phyloP scores from a whole-genome alignment of 306 rosid species.

The Gynostemma pentaphyllum region DNA sequence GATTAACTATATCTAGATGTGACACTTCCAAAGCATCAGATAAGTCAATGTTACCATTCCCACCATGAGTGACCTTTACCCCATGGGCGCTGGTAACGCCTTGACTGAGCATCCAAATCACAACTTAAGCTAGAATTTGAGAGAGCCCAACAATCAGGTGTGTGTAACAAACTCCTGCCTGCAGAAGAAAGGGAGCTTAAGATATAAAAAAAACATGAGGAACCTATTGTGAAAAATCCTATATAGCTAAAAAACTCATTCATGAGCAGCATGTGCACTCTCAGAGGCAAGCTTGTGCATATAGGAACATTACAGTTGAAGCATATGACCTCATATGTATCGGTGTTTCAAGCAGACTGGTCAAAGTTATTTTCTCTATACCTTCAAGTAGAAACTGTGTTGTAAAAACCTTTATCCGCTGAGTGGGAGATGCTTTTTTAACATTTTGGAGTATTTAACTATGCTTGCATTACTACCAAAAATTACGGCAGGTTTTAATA shows the following conservation, averaged over 20 bases:
- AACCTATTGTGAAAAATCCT: neutral
- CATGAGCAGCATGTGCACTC: neutral
- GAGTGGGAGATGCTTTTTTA: neutral
- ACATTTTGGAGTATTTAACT: neutral
- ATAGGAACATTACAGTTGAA: neutral
- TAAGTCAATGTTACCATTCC: slow-evolving; percentile 11
- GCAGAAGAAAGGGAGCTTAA: slow-evolving; percentile 10
- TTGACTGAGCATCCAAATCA: slow-evolving; percentile 1
- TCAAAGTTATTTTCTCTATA: neutral
- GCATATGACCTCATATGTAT: neutral
- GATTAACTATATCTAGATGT: slow-evolving; percentile 13
- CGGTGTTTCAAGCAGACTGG: neutral
- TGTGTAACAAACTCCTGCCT: slow-evolving; percentile 31
- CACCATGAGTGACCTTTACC: slow-evolving; percentile 21
- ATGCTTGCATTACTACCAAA: neutral
- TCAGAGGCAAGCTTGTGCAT: neutral
- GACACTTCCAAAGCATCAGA: slow-evolving; percentile 7
- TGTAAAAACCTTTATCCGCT: no score
- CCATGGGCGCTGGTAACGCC: slow-evolving; percentile 17
- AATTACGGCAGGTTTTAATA: neutral
- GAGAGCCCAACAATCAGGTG: slow-evolving; percentile 3
- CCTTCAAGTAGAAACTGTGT: neutral
- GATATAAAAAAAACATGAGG: neutral
- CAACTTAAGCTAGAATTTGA: slow-evolving; percentile 13
- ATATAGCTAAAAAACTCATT: neutral